Evolutionary conservation across 306 rosid species (phyloP), one percentile per base, ranked within the genome.

Genomic region (Cicer chorassanicum): DNA sequence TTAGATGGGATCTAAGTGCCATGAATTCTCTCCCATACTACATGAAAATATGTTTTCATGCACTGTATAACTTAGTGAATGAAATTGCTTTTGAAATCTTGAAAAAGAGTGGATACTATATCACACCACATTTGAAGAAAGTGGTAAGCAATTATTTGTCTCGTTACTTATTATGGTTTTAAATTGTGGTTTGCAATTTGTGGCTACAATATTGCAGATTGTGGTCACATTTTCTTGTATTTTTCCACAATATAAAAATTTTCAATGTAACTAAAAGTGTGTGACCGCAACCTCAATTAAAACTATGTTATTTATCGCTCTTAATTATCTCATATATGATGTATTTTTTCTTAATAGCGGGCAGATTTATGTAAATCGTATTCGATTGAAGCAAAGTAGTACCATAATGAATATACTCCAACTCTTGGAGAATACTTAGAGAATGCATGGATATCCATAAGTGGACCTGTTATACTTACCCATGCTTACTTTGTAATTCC

Each of bases 321-420:
- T 19, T 19, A 19, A 19, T 19, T 19, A 21, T 21, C 2, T 1
- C 0, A 21, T 21, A 21, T 21, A 21, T 21, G 2, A 21, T 21
- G 2, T 21, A 21, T 21, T 21, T 21, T 21, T 21, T 21, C 24
- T 21, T 21, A 1, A 21, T 21, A 21, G 80, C 66, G 80, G 74
- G 2, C 19, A 42, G 74, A 43, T 76, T 6, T 53, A 21, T 53
- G 67, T 14, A 67, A 76, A 34, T 7, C 67, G 5, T 65, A 66
- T 42, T 14, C 66, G 1, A 16, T 41, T 13, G 68, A 76, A 64
- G 74, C 74, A 66, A 55, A 54, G 1, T 76, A 68, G 80, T 76
- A 76, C 13, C 1, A 67, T 16, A 29, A 13, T 66, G 48, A 68
- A 54, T 44, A 76, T 18, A 67, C 1, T 3, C 73, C 80, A 55